Evolutionary conservation across 805 yeast species (phyloP).

Genomic region (Teunomyces aglyptinius): DNA sequence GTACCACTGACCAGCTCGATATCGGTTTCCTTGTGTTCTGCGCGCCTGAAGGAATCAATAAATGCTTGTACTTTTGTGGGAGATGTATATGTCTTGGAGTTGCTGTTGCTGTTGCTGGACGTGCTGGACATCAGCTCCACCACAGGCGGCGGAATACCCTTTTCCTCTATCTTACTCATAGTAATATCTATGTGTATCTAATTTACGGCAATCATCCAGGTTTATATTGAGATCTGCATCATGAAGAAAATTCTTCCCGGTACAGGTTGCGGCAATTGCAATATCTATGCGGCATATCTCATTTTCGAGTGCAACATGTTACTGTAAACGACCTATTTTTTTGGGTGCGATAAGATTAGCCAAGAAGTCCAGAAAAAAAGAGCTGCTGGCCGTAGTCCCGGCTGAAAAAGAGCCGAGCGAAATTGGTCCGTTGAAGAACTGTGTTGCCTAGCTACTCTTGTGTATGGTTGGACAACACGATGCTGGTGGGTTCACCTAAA

Average conservation of each 20-base stretch:
- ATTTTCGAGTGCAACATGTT: background rate
- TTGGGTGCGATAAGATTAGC: background rate
- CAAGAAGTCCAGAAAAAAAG: background rate
- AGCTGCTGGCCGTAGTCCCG: too few species aligned
- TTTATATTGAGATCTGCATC: background rate
- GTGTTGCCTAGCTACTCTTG: too few species aligned
- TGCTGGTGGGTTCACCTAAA: too few species aligned
- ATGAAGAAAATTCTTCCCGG: background rate
- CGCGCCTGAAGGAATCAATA: constrained; percentile 28
- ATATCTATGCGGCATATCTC: background rate
- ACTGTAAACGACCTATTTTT: background rate
- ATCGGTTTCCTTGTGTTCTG: constrained; percentile 15
- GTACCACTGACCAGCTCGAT: constrained; percentile 4
- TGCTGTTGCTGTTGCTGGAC: background rate
- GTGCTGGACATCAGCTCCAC: background rate
- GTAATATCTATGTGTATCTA: too few species aligned
- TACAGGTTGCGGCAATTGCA: constrained; percentile 4
- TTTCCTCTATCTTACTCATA: background rate
- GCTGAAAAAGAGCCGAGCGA: too few species aligned
- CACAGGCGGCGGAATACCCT: background rate
- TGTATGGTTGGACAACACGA: too few species aligned
- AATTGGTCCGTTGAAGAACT: too few species aligned
- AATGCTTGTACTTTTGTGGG: constrained; percentile 21
- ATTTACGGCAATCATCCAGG: too few species aligned
- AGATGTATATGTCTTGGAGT: background rate